Evolutionary conservation across 768 basidiomycete species (phyloP).

Genomic region (Ramaria rubella): DNA sequence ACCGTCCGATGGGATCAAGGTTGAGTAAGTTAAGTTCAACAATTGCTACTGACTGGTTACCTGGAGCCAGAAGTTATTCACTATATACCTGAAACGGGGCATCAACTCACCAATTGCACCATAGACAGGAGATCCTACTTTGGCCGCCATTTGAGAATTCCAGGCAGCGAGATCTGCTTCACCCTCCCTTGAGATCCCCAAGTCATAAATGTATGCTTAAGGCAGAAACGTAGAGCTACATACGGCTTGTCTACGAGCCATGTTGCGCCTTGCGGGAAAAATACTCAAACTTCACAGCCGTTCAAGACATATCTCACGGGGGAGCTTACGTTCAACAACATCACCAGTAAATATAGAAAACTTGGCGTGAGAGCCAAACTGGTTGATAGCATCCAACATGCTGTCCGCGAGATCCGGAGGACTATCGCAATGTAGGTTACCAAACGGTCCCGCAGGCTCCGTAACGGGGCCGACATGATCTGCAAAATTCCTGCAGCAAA

Average conservation of each 20-base stretch:
- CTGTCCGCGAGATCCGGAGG: constrained; percentile 42
- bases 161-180: constrained; percentile 40
- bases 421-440: constrained; percentile 47
- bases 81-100: background rate
- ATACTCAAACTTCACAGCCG: too few species aligned
- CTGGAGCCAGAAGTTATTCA: background rate
- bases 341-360: constrained; percentile 63
- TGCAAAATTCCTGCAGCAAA: constrained; percentile 53
- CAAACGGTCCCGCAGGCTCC: constrained; percentile 43
- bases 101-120: constrained; percentile 43
- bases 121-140: constrained; percentile 39
- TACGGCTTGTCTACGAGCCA: constrained; percentile 44
- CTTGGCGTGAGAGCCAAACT: constrained; percentile 23
- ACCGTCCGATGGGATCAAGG: background rate
- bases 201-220: background rate
- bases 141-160: constrained; percentile 38
- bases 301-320: too few species aligned
- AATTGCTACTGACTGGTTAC: constrained; percentile 38
- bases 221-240: constrained; percentile 14
- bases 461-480: constrained; percentile 28
- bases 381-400: constrained; percentile 40
- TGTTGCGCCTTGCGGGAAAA: constrained; percentile 47
- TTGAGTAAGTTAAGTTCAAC: background rate
- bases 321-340: constrained; percentile 52
- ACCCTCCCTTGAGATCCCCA: constrained; percentile 29